phyloP scores from a whole-genome alignment of 2,329 filamentous ascomycete species.

The Neonectria ditissima region DNA sequence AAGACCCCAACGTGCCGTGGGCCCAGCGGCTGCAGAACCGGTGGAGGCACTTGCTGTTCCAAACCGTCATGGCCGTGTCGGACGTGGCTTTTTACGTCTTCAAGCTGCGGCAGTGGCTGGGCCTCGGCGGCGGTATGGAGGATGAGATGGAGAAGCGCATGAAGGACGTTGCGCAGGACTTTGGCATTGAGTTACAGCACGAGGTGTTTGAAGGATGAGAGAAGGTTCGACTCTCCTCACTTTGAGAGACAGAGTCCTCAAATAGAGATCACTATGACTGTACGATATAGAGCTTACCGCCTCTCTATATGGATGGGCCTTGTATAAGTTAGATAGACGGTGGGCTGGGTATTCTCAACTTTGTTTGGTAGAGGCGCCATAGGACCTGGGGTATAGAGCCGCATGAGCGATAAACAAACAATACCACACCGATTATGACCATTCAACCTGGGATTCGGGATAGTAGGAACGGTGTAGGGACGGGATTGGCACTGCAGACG shows the following conservation, averaged over 20 bases:
- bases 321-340: conserved; percentile 19
- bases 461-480: not conserved
- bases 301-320: conserved; percentile 7
- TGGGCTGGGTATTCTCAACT: conserved; percentile 2
- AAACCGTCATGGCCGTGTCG: conserved; percentile 77
- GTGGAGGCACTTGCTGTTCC: conserved; percentile 85
- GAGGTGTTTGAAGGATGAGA: conserved; percentile 84
- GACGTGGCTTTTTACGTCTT: conserved; percentile 88
- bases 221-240: not conserved
- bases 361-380: conserved; percentile 17
- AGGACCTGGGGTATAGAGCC: conserved; percentile 17
- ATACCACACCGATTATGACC: conserved; percentile 14
- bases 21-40: conserved; percentile 75
- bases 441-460: not conserved
- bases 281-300: conserved; percentile 18
- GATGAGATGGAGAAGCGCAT: conserved; percentile 92
- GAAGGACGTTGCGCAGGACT: conserved; percentile 88
- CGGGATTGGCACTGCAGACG: not conserved
- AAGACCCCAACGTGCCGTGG: conserved; percentile 74
- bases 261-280: not conserved
- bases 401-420: conserved; percentile 15
- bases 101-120: conserved; percentile 81
- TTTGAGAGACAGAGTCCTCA: not conserved
- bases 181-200: conserved; percentile 91
- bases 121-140: conserved; percentile 87